Base-by-base conservation (phyloP, 2,329 filamentous ascomycete species). In the Beauveria rudraprayagi region DNA sequence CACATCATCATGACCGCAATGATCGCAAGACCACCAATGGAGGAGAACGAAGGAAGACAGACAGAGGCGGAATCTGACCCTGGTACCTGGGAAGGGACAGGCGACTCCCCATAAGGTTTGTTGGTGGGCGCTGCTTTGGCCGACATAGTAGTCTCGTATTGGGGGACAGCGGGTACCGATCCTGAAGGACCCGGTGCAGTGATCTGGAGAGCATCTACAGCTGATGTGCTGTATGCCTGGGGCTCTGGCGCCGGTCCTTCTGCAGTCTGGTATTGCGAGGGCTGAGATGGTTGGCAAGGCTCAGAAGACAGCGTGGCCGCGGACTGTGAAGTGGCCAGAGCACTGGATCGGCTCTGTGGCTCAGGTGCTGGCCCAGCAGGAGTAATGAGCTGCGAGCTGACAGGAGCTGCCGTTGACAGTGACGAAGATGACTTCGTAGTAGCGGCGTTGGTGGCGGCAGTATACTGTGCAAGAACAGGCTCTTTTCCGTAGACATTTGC, bases 401-500 rank as follows among this genome's bases (percentile, higher is more conserved):
- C 44, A 3, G 55, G 54, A 24, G 46, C 52, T 28, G 54, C 44
- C 11, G 63, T 37, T 43, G 65, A 44, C 7, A 61, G 40, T 3
- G 57, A 44, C 8, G 58, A 54, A 44, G 61, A 48, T n/a, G 62
- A 54, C n/a, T 24, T 43, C n/a, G 62, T 55, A 16, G 58, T 51
- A 2, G 22, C 51, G 14, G 62, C 19, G 3, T 48, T 54, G 37
- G 59, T 46, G 56, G 60, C 54, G 59, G 61, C 54, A 10, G 43
- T 64, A 43, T 57, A 57, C 44, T 61, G 51, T 30, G 65, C 61
- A 34, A 62, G 44, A 22, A 60, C 19, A 30, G 65, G 62, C 1
- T 59, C 59, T 22, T 65, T 47, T 43, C 41, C 52, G 57, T 74
- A 75, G 28, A 75, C 64, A 51, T 72, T 75, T 41, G 70, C 73